phyloP scores from a whole-genome alignment of 2,329 filamentous ascomycete genomes.

The Cordyceps cicadae region DNA sequence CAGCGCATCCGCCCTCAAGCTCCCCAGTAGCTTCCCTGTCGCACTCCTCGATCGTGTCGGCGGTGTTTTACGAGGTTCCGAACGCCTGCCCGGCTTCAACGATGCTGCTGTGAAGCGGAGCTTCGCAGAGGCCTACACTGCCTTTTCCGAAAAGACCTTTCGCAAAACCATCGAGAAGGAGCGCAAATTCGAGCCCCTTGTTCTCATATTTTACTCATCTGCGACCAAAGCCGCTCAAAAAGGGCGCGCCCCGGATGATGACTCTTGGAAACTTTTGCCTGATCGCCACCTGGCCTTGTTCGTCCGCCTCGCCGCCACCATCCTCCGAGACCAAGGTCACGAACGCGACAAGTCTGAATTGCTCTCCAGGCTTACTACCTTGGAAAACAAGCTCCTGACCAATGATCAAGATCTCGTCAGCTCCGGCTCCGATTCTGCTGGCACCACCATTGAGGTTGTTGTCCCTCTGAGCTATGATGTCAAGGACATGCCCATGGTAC shows the following conservation, averaged over 20 bases:
- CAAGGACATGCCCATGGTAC: conserved; percentile 93
- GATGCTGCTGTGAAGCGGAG: conserved; percentile 87
- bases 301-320: conserved; percentile 72
- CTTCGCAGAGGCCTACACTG: conserved; percentile 89
- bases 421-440: conserved; percentile 25
- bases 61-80: conserved; percentile 70
- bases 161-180: conserved; percentile 91
- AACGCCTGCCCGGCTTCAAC: conserved; percentile 79
- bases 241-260: conserved; percentile 67
- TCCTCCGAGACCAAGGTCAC: conserved; percentile 76
- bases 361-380: conserved; percentile 63
- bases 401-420: conserved; percentile 77
- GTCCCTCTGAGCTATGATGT: conserved; percentile 83
- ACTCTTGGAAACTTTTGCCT: conserved; percentile 83
- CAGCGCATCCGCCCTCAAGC: conserved; percentile 43
- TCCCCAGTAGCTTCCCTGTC: conserved; percentile 46
- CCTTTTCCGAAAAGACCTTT: conserved; percentile 81
- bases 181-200: conserved; percentile 80
- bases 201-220: conserved; percentile 93
- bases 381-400: conserved; percentile 88
- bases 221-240: conserved; percentile 79
- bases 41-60: conserved; percentile 64
- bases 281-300: conserved; percentile 94
- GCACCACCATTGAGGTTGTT: conserved; percentile 64
- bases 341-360: conserved; percentile 79